Evolutionary conservation across 331 rosid species (phyloP).

Genomic region (Rosa hybrid): DNA sequence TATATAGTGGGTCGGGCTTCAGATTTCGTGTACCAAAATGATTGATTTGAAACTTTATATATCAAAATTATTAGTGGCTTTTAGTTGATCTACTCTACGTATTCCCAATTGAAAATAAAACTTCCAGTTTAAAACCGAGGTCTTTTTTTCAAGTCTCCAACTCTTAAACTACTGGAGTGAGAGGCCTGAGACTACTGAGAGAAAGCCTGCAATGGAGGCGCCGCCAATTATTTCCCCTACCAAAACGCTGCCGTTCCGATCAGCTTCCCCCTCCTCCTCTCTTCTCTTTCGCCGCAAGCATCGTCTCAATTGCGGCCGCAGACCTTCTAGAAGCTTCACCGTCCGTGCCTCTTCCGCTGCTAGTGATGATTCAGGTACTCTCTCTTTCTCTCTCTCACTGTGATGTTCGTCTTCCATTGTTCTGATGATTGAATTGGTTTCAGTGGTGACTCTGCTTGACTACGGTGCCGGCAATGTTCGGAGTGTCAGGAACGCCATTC

Average conservation of each 20-base stretch:
- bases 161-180: too few relatives aligned
- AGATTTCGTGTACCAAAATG: too few relatives aligned
- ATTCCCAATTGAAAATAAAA: too few relatives aligned
- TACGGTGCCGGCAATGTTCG: slow-evolving; percentile 97
- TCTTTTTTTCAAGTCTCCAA: too few relatives aligned
- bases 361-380: slow-evolving; percentile 54
- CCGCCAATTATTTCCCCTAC: slow-evolving; percentile 45
- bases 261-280: slow-evolving; percentile 48
- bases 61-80: too few relatives aligned
- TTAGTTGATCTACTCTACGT: too few relatives aligned
- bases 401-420: neutral
- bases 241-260: slow-evolving; percentile 22
- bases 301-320: slow-evolving; percentile 21
- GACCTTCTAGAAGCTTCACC: slow-evolving; percentile 43
- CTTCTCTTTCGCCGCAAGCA: slow-evolving; percentile 41
- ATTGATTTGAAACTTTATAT: too few relatives aligned
- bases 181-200: too few relatives aligned
- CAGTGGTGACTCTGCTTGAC: slow-evolving; percentile 88
- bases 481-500: slow-evolving; percentile 88
- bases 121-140: too few relatives aligned
- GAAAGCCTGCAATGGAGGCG: slow-evolving; percentile 61
- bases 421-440: neutral
- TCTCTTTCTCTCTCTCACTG: slow-evolving; percentile 17
- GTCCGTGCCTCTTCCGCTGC: slow-evolving; percentile 75
- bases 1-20: too few relatives aligned